These are phyloP conservation scores for Beauveria varroae DNA, from an alignment of 2,329 filamentous ascomycete genomes.

Conservation along the genomic window DNA sequence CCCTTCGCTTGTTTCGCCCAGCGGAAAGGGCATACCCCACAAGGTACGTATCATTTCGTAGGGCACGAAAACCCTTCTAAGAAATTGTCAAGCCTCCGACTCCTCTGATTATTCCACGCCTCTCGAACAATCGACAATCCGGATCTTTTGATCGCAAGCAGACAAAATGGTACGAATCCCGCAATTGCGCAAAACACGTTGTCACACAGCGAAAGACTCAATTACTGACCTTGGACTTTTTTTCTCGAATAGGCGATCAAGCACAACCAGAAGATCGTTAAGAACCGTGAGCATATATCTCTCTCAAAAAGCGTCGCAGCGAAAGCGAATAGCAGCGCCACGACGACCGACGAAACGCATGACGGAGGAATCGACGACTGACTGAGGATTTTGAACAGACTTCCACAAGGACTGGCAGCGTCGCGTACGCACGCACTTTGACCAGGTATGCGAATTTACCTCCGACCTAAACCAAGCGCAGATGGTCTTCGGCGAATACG, in stretches of 20 bases:
- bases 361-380: constrained; percentile 16
- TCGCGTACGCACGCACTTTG: constrained; percentile 98
- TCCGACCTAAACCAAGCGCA: neutral
- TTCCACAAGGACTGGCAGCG: constrained; percentile 99
- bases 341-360: constrained; percentile 12
- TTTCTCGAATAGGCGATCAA: constrained; percentile 72
- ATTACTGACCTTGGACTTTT: constrained; percentile 27
- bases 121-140: constrained; percentile 33
- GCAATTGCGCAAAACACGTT: neutral
- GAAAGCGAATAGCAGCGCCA: constrained; percentile 16
- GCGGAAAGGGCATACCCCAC: constrained; percentile 20
- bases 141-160: constrained; percentile 44
- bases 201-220: constrained; percentile 14
- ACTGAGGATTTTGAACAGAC: constrained; percentile 44
- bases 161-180: constrained; percentile 20
- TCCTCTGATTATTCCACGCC: constrained; percentile 31
- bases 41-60: constrained; percentile 27
- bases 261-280: constrained; percentile 97
- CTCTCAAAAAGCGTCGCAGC: constrained; percentile 20
- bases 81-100: constrained; percentile 33
- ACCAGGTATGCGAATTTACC: constrained; percentile 68
- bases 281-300: constrained; percentile 67
- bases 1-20: constrained; percentile 11
- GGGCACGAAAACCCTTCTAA: constrained; percentile 36
- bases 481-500: constrained; percentile 8